A percentile compares a stretch with the other conserved stretches of the same genome.
Evolutionary conservation across 495 filamentous ascomycete genomes (phyloP).

Genomic region (Penicillium silybi): DNA sequence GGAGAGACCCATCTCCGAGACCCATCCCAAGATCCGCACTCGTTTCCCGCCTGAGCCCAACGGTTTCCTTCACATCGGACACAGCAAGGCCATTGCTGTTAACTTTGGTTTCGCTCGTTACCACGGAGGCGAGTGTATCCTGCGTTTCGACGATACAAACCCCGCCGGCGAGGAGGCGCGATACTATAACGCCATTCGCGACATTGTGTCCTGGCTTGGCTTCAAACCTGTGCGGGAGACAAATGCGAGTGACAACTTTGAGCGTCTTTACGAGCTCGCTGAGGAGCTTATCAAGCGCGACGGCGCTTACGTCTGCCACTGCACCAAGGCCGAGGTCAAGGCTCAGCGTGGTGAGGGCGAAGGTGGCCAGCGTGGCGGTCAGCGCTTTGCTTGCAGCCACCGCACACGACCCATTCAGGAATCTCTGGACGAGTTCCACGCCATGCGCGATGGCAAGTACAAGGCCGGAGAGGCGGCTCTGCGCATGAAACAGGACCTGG

Average conservation of each 20-base stretch:
- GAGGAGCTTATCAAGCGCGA: conserved; percentile 74
- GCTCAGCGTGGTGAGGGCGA: conserved; percentile 72
- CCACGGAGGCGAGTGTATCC: conserved; percentile 71
- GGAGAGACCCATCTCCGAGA: conserved; percentile 58
- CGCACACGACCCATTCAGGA: conserved; percentile 69
- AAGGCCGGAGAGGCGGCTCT: conserved; percentile 81
- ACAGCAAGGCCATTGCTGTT: conserved; percentile 93
- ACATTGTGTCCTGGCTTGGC: conserved; percentile 78
- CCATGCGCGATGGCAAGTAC: conserved; percentile 90
- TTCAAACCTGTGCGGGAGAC: conserved; percentile 77
- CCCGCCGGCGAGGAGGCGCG: conserved; percentile 77
- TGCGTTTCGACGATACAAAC: conserved; percentile 79
- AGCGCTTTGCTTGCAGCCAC: conserved; percentile 75
- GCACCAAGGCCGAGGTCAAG: conserved; percentile 70
- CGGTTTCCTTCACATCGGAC: conserved; percentile 77
- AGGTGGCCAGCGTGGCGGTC: conserved; percentile 62
- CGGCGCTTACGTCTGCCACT: conserved; percentile 78
- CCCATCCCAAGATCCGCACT: conserved; percentile 54
- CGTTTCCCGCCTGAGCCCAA: conserved; percentile 91
- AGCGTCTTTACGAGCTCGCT: conserved; percentile 79
- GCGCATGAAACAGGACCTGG: conserved; percentile 76
- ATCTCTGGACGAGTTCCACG: conserved; percentile 77
- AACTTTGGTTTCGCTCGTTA: conserved; percentile 94
- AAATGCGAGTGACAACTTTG: conserved; percentile 79
- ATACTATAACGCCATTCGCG: conserved; percentile 72